Evolutionary conservation across 345 rosid species (phyloP).

Genomic region (Passiflora organensis): DNA sequence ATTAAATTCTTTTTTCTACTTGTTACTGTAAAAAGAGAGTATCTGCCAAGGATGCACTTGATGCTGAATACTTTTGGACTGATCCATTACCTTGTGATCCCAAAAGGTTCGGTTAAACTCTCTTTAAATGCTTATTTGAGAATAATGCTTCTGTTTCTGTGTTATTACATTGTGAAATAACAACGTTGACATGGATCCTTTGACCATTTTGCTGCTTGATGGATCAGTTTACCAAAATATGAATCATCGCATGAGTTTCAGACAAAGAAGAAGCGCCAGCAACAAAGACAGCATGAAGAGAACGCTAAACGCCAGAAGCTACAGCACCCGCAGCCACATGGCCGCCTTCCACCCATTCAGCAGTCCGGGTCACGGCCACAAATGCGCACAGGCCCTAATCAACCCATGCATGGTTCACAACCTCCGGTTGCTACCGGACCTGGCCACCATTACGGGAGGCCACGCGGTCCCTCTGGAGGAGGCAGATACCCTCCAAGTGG

Average conservation of each 20-base stretch:
- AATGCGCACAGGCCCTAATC: conserved; percentile 47
- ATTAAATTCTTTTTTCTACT: background rate
- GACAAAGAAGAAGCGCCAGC: conserved; percentile 92
- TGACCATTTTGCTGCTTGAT: conserved; percentile 2
- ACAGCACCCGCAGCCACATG: conserved; percentile 74
- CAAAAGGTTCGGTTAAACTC: conserved; percentile 46
- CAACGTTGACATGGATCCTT: background rate
- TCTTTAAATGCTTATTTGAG: too few relatives aligned
- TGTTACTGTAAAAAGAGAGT: conserved; percentile 52
- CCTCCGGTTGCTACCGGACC: conserved; percentile 72
- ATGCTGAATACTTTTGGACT: conserved; percentile 96
- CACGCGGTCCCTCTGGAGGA: conserved; percentile 73
- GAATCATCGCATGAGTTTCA: conserved; percentile 97
- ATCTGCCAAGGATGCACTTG: conserved; percentile 91
- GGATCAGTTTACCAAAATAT: conserved; percentile 69
- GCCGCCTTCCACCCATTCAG: conserved; percentile 76
- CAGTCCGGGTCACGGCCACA: conserved; percentile 69
- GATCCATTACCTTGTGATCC: conserved; percentile 97
- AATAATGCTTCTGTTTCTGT: too few relatives aligned
- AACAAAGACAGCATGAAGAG: conserved; percentile 81
- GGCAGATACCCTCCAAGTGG: conserved; percentile 67
- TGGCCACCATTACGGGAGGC: conserved; percentile 63
- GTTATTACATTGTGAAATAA: too few relatives aligned
- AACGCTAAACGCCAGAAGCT: conserved; percentile 81
- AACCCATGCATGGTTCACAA: conserved; percentile 55